phyloP scores from a whole-genome alignment of 768 basidiomycete genomes.

The Amanita subjunquillea region DNA sequence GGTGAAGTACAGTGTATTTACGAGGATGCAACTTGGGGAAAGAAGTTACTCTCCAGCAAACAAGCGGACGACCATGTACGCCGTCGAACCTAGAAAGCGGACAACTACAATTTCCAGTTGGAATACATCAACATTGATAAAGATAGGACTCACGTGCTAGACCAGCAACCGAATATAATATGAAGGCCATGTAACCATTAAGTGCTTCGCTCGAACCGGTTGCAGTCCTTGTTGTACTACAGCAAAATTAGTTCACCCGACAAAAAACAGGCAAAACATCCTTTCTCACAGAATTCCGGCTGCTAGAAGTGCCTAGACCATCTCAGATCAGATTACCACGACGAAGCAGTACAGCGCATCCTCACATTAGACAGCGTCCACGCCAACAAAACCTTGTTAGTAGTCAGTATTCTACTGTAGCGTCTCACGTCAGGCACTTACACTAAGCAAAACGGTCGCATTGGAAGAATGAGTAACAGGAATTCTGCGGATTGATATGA shows the following conservation, averaged over 20 bases:
- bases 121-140: neutral
- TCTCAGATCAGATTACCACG: neutral
- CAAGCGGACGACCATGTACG: slow-evolving; percentile 76
- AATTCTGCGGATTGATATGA: slow-evolving; percentile 5
- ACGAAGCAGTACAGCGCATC: neutral
- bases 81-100: slow-evolving; percentile 73
- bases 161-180: slow-evolving; percentile 81
- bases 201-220: slow-evolving; percentile 44
- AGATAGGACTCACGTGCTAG: slow-evolving; percentile 61
- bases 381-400: slow-evolving; percentile 53
- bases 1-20: too few species aligned
- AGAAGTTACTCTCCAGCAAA: slow-evolving; percentile 74
- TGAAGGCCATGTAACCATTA: slow-evolving; percentile 81
- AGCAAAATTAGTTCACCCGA: neutral
- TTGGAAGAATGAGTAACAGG: neutral
- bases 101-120: slow-evolving; percentile 42
- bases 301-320: slow-evolving; percentile 50
- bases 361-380: slow-evolving; percentile 84
- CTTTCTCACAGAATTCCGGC: slow-evolving; percentile 60
- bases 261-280: too few species aligned
- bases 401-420: slow-evolving; percentile 11
- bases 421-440: slow-evolving; percentile 11
- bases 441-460: slow-evolving; percentile 16
- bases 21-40: too few species aligned
- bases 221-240: slow-evolving; percentile 40